These are phyloP conservation scores for Mycena rebaudengoi DNA, from an alignment of 768 basidiomycete species.

Conservation along the genomic window DNA sequence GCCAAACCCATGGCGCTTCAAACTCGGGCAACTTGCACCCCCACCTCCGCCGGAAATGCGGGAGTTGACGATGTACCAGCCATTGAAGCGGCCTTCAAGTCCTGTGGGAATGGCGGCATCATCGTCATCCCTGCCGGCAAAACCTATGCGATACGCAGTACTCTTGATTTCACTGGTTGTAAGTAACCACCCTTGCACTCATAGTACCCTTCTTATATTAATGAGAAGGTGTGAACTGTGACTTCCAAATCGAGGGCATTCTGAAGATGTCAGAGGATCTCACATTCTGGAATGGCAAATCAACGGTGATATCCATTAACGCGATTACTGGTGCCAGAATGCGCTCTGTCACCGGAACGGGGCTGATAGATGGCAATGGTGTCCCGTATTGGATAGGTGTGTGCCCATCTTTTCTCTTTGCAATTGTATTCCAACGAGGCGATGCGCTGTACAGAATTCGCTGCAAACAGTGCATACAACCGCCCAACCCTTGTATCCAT, in stretches of 20 bases:
- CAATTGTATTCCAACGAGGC: background rate
- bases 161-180: constrained; percentile 40
- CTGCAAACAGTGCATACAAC: constrained; percentile 35
- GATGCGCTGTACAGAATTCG: constrained; percentile 27
- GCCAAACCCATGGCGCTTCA: constrained; percentile 13
- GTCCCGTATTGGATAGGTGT: constrained; percentile 39
- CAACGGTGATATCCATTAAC: constrained; percentile 31
- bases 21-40: constrained; percentile 39
- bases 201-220: background rate
- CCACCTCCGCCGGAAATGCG: constrained; percentile 31
- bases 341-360: constrained; percentile 38
- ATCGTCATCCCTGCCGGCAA: constrained; percentile 39
- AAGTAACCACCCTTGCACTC: background rate
- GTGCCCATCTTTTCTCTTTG: background rate
- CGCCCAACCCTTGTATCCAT: constrained; percentile 41
- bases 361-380: constrained; percentile 42
- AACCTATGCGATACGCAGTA: constrained; percentile 35
- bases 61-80: constrained; percentile 41
- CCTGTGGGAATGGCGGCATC: constrained; percentile 41
- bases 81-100: constrained; percentile 38
- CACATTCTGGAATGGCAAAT: constrained; percentile 38
- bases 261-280: constrained; percentile 38
- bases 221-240: constrained; percentile 29
- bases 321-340: constrained; percentile 34
- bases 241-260: constrained; percentile 41